These are phyloP conservation scores for Globisporangium abappressorium DNA, from an alignment of 352 stramenopile genomes.

Conservation along the genomic window DNA sequence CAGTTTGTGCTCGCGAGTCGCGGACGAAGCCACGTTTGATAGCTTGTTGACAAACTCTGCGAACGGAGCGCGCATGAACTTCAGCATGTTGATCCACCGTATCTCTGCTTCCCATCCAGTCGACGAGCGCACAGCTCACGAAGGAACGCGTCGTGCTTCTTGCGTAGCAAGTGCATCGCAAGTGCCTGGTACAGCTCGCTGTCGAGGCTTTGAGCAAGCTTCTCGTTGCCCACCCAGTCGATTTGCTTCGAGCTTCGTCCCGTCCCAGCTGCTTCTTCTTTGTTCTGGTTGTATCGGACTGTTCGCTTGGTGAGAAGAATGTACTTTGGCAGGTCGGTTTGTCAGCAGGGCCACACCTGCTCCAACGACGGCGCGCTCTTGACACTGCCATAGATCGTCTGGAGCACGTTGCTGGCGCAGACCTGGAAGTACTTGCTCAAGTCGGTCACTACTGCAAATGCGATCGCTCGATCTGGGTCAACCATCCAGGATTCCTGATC, in stretches of 20 bases:
- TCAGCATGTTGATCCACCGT: slow-evolving; percentile 35
- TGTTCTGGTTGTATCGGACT: slow-evolving; percentile 35
- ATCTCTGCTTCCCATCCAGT: slow-evolving; percentile 30
- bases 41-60: slow-evolving; percentile 31
- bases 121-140: slow-evolving; percentile 33
- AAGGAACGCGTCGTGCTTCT: slow-evolving; percentile 50
- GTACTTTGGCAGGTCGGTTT: slow-evolving; percentile 44
- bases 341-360: slow-evolving; percentile 47
- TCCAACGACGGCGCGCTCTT: not conserved
- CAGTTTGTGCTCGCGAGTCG: slow-evolving; percentile 39
- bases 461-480: not conserved
- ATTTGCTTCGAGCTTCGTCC: slow-evolving; percentile 12
- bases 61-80: slow-evolving; percentile 24
- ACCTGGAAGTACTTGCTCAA: not conserved
- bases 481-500: not conserved
- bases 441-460: not conserved
- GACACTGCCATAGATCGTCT: not conserved
- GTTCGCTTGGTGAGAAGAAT: slow-evolving; percentile 54
- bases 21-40: slow-evolving; percentile 17
- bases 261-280: not conserved
- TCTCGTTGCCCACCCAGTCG: slow-evolving; percentile 35
- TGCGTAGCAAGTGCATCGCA: slow-evolving; percentile 41
- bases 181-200: slow-evolving; percentile 22
- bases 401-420: not conserved
- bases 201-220: slow-evolving; percentile 21